These are phyloP conservation scores for Musa beccarii DNA, from an alignment of 176 grass and related monocot genomes.

Conservation along the genomic window DNA sequence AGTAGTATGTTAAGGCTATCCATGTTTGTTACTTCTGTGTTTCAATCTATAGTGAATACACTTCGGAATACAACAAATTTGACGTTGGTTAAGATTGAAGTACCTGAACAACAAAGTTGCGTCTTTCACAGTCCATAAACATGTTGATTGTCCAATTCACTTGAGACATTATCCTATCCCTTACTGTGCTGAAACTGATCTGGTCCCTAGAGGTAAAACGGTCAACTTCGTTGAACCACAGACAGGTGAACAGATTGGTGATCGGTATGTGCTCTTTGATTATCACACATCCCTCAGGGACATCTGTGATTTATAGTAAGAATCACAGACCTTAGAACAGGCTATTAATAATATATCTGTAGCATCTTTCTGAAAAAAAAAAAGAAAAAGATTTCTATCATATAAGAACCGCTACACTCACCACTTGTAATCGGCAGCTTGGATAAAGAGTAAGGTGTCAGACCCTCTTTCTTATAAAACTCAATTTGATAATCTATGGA, in stretches of 20 bases:
- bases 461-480: constrained; percentile 93
- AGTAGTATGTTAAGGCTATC: background rate
- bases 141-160: constrained; percentile 81
- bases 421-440: constrained; percentile 98
- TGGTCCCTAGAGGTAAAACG: constrained; percentile 87
- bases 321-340: background rate
- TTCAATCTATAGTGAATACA: background rate
- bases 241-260: constrained; percentile 86
- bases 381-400: background rate
- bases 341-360: too few relatives aligned
- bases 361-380: too few relatives aligned
- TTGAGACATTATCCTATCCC: constrained; percentile 70
- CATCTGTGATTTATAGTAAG: constrained; percentile 36
- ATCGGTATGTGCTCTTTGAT: constrained; percentile 83
- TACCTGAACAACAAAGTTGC: constrained; percentile 98
- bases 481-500: constrained; percentile 92
- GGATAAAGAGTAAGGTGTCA: constrained; percentile 79
- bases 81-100: background rate
- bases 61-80: background rate
- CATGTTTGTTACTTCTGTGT: background rate
- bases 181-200: constrained; percentile 86
- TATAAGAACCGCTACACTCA: constrained; percentile 20
- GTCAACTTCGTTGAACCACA: constrained; percentile 98
- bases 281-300: constrained; percentile 95
- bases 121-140: constrained; percentile 97